phyloP scores from a whole-genome alignment of 1,284 basidiomycete species.

The Ceratobasidium sp. region DNA sequence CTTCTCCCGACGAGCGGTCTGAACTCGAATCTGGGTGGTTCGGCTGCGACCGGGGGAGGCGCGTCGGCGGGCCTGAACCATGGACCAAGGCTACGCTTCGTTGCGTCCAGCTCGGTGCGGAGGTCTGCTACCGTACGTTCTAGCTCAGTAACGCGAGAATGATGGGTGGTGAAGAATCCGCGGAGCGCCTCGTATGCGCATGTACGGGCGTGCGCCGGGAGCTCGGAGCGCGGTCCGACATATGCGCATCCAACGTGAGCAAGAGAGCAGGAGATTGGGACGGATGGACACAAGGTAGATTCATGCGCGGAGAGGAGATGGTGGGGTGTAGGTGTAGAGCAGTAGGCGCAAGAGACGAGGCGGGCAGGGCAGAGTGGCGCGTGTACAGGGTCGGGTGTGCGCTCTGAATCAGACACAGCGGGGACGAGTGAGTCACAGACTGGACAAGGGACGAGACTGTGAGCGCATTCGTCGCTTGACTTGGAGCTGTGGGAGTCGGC shows the following conservation, averaged over 20 bases:
- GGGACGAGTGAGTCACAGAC: constrained; percentile 51
- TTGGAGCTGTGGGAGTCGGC: constrained; percentile 48
- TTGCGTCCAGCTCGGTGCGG: constrained; percentile 63
- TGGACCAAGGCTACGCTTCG: constrained; percentile 68
- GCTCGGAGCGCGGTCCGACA: constrained; percentile 59
- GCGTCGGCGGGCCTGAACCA: constrained; percentile 63
- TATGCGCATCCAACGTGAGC: constrained; percentile 65
- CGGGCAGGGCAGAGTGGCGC: constrained; percentile 19
- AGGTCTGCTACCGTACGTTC: constrained; percentile 63
- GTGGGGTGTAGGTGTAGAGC: background rate
- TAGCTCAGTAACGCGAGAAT: constrained; percentile 64
- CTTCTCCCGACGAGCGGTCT: constrained; percentile 37
- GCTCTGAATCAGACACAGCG: background rate
- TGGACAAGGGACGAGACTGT: constrained; percentile 55
- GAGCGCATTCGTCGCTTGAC: constrained; percentile 53
- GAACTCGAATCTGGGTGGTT: constrained; percentile 29
- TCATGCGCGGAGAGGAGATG: background rate
- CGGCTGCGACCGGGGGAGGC: constrained; percentile 42
- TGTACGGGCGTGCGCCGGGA: constrained; percentile 59
- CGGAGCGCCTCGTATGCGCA: constrained; percentile 73
- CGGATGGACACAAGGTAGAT: constrained; percentile 56
- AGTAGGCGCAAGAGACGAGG: constrained; percentile 10
- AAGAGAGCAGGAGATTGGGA: constrained; percentile 62
- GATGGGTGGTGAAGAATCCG: constrained; percentile 66
- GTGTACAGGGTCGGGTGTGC: background rate